phyloP scores from a whole-genome alignment of 2,329 filamentous ascomycete genomes.

The Penicillium expansum region DNA sequence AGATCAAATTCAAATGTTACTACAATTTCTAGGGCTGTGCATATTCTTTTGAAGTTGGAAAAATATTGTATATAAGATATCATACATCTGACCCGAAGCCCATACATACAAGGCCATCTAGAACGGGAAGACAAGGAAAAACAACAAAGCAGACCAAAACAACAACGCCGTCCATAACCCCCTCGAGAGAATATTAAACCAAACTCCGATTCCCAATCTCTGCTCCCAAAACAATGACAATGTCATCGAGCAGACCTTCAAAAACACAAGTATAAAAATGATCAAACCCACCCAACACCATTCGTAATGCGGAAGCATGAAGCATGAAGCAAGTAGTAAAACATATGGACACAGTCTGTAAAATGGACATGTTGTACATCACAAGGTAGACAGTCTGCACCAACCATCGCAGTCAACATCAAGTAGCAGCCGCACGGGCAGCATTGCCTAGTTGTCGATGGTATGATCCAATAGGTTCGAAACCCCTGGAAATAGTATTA shows the following conservation, averaged over 20 bases:
- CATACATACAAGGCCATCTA: slow-evolving; percentile 23
- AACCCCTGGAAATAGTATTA: slow-evolving; percentile 37
- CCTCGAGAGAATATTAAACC: background rate
- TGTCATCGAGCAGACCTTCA: slow-evolving; percentile 8
- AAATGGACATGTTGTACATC: slow-evolving; percentile 18
- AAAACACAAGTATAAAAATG: slow-evolving; percentile 1
- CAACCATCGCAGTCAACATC: background rate
- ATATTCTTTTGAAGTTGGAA: background rate
- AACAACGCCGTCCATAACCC: slow-evolving; percentile 1
- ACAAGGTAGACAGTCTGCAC: background rate
- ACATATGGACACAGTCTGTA: slow-evolving; percentile 9
- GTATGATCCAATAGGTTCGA: slow-evolving; percentile 50
- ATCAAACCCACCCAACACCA: slow-evolving; percentile 16
- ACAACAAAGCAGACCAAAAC: background rate
- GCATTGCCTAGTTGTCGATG: slow-evolving; percentile 44
- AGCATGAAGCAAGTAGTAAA: background rate
- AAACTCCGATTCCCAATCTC: slow-evolving; percentile 11
- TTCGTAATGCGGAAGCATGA: slow-evolving; percentile 18
- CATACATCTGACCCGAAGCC: slow-evolving; percentile 14
- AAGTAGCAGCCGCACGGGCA: slow-evolving; percentile 36
- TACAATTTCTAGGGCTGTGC: too few species aligned
- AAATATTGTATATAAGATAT: slow-evolving; percentile 17
- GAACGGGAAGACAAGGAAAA: slow-evolving; percentile 9
- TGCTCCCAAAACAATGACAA: slow-evolving; percentile 1
- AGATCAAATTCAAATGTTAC: background rate